These are phyloP conservation scores for Adansonia rubrostipa DNA, from an alignment of 441 rosid species.

Conservation along the genomic window DNA sequence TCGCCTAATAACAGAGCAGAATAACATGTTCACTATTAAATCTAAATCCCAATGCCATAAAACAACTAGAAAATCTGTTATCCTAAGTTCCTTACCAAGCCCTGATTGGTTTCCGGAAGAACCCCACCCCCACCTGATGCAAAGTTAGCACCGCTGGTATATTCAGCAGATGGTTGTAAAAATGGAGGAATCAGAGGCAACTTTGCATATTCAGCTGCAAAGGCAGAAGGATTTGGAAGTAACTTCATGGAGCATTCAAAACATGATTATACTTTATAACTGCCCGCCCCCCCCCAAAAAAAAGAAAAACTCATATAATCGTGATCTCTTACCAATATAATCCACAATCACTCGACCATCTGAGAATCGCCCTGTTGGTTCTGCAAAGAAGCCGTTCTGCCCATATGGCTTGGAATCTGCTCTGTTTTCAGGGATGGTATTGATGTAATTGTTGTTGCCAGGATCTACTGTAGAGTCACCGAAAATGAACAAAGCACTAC, in stretches of 20 bases:
- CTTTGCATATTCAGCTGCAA: constrained; percentile 54
- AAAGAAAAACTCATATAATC: neutral
- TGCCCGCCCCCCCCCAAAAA: too few relatives aligned
- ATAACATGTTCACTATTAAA: neutral
- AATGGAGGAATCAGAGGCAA: constrained; percentile 56
- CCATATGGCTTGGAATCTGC: constrained; percentile 55
- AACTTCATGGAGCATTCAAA: neutral
- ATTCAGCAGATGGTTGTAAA: constrained; percentile 44
- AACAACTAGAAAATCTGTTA: neutral
- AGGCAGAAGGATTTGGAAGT: too few relatives aligned
- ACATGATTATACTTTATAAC: neutral
- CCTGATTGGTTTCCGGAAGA: constrained; percentile 52
- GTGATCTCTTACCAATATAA: constrained; percentile 46
- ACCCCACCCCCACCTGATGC: constrained; percentile 61
- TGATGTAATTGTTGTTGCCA: constrained; percentile 54
- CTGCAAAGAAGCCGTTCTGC: constrained; percentile 43
- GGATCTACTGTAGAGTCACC: constrained; percentile 38
- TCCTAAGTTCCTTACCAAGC: constrained; percentile 31
- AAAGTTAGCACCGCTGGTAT: constrained; percentile 47
- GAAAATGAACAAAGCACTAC: constrained; percentile 50
- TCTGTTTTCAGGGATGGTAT: constrained; percentile 41
- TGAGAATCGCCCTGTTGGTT: constrained; percentile 63
- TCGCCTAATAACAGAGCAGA: constrained; percentile 32
- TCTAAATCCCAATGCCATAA: neutral
- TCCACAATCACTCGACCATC: constrained; percentile 62